Percentiles rank a stretch among this genome's conserved stretches.
Evolutionary conservation across 164 flowering plant species (phyloP).

Genomic region (Malania oleifera): DNA sequence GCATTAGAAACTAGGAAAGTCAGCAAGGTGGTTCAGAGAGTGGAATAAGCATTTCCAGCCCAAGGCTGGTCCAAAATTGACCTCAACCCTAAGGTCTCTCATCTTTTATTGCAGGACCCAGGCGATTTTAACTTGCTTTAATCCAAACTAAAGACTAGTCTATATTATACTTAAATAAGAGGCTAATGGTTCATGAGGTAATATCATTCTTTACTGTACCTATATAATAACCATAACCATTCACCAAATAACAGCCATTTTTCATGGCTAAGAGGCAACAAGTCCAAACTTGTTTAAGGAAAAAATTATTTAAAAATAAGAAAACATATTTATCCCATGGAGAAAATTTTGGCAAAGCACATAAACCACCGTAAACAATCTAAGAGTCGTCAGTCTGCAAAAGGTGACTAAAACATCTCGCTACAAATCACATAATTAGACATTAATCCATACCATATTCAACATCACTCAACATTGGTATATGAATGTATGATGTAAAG

Average conservation of each 20-base stretch:
- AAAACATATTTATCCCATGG: not conserved
- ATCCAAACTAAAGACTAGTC: not conserved
- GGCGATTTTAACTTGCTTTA: not conserved
- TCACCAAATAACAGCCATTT: no score
- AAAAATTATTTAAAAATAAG: not conserved
- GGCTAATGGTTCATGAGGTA: slow-evolving; percentile 1
- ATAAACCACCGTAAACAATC: no score
- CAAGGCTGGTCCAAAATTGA: slow-evolving; percentile 15
- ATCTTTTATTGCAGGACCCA: slow-evolving; percentile 11
- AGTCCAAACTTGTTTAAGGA: not conserved
- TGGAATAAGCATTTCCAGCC: slow-evolving; percentile 16
- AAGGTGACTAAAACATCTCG: no score
- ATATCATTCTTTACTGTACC: not conserved
- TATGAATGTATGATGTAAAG: no score
- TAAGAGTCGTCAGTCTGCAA: no score
- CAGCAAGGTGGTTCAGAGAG: slow-evolving; percentile 11
- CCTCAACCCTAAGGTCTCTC: slow-evolving; percentile 6
- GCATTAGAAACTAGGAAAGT: slow-evolving; percentile 27
- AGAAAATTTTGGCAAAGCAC: not conserved
- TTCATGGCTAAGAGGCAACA: no score
- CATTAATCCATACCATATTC: no score
- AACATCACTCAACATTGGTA: no score
- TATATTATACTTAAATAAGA: not conserved
- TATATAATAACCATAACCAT: no score
- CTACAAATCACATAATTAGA: no score